These are phyloP conservation scores for Aspergillus niger DNA, from an alignment of 2,329 filamentous ascomycete species.

Conservation along the genomic window DNA sequence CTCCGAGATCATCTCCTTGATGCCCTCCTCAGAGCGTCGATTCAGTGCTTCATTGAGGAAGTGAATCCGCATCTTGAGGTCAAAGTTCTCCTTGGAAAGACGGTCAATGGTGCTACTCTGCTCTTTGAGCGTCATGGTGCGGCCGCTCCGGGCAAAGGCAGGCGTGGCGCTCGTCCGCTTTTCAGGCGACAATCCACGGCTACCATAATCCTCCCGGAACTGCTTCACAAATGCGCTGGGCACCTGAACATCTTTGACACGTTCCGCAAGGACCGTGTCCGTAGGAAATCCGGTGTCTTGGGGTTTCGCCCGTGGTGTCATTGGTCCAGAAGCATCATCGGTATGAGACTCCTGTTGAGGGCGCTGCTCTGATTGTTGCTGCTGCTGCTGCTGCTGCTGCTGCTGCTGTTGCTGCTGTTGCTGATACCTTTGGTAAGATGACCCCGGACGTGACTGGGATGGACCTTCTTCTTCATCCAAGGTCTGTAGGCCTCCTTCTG, in stretches of 20 bases:
- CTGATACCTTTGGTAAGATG: slow-evolving; percentile 26
- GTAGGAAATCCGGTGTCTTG: slow-evolving; percentile 66
- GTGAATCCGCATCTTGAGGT: slow-evolving; percentile 95
- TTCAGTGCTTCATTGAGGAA: slow-evolving; percentile 92
- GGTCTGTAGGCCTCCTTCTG: slow-evolving; percentile 55
- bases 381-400: slow-evolving; percentile 25
- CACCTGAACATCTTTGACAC: slow-evolving; percentile 86
- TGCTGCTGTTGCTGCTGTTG: slow-evolving; percentile 25
- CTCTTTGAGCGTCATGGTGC: slow-evolving; percentile 87
- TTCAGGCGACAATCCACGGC: slow-evolving; percentile 63
- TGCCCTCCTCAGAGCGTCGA: slow-evolving; percentile 89
- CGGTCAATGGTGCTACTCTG: slow-evolving; percentile 97
- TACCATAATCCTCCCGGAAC: slow-evolving; percentile 69
- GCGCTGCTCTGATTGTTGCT: slow-evolving; percentile 6
- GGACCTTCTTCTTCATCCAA: slow-evolving; percentile 61
- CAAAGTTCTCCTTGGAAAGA: slow-evolving; percentile 96
- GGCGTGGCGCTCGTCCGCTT: slow-evolving; percentile 57
- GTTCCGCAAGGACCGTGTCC: slow-evolving; percentile 84
- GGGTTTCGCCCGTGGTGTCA: slow-evolving; percentile 69
- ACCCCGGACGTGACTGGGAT: slow-evolving; percentile 39
- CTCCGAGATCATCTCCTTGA: slow-evolving; percentile 97
- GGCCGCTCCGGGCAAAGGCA: slow-evolving; percentile 58
- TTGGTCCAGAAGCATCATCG: slow-evolving; percentile 54
- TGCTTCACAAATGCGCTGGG: slow-evolving; percentile 85
- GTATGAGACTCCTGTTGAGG: slow-evolving; percentile 36